Percentiles rank a stretch among this genome's conserved stretches.
These are phyloP conservation scores for Phytopythium kandeliae DNA, from an alignment of 352 stramenopile species.

Conservation along the genomic window DNA sequence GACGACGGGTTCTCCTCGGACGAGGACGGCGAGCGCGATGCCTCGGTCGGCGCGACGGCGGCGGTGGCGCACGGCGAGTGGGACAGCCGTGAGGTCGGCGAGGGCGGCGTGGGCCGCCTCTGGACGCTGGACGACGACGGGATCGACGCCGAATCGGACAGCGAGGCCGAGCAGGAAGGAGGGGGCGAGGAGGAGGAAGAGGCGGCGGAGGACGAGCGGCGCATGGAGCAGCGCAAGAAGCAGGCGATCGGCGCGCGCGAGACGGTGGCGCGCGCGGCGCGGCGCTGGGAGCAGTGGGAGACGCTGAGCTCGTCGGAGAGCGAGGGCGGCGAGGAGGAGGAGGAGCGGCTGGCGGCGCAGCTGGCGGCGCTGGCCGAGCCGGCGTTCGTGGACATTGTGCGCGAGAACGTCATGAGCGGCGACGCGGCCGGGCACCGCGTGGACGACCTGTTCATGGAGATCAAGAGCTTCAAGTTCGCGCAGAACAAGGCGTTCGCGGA, in stretches of 20 bases:
- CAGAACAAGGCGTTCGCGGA: conserved; percentile 85
- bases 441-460: conserved; percentile 91
- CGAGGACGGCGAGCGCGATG: conserved; percentile 44
- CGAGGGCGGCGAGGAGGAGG: conserved; percentile 55
- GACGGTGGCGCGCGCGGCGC: conserved; percentile 45
- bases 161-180: conserved; percentile 31
- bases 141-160: conserved; percentile 65
- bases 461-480: conserved; percentile 93
- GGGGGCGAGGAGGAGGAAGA: conserved; percentile 51
- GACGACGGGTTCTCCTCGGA: conserved; percentile 77
- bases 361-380: conserved; percentile 31
- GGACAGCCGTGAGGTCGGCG: conserved; percentile 64
- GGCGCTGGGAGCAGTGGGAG: conserved; percentile 75
- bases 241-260: conserved; percentile 60
- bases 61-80: conserved; percentile 27
- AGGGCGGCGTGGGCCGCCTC: conserved; percentile 57
- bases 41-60: too few species aligned
- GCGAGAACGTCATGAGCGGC: conserved; percentile 74
- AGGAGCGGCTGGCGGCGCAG: conserved; percentile 29
- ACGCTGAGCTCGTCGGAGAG: conserved; percentile 72
- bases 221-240: conserved; percentile 73
- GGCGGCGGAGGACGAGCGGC: conserved; percentile 36
- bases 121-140: conserved; percentile 85
- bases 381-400: conserved; percentile 73
- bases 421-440: conserved; percentile 72